phyloP scores from a whole-genome alignment of 768 basidiomycete species.

The Boletus bicolor region DNA sequence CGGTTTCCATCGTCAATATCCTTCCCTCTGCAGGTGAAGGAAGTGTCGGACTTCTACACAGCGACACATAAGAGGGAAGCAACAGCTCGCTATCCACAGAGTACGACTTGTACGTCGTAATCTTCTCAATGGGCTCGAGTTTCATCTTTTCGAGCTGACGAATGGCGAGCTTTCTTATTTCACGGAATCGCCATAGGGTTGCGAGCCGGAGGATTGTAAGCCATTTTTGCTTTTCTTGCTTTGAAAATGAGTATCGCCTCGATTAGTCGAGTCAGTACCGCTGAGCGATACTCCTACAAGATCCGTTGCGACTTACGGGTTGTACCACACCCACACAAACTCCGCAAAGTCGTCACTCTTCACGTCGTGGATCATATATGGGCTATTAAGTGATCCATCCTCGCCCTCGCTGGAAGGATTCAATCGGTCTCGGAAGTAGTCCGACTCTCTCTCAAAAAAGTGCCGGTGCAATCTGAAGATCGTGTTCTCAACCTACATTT shows the following conservation, averaged over 20 bases:
- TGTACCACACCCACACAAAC: slow-evolving; percentile 57
- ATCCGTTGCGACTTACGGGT: slow-evolving; percentile 23
- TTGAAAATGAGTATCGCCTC: slow-evolving; percentile 56
- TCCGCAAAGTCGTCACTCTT: slow-evolving; percentile 39
- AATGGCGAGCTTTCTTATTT: slow-evolving; percentile 49
- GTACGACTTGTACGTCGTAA: slow-evolving; percentile 54
- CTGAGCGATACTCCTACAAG: background rate
- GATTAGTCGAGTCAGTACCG: background rate
- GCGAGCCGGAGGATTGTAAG: slow-evolving; percentile 50
- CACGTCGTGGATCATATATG: slow-evolving; percentile 25
- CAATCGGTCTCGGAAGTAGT: slow-evolving; percentile 29
- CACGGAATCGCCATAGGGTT: slow-evolving; percentile 50
- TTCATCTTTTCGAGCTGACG: slow-evolving; percentile 51
- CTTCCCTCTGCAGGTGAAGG: slow-evolving; percentile 52
- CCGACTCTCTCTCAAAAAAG: slow-evolving; percentile 38
- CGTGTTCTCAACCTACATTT: slow-evolving; percentile 31
- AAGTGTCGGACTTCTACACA: slow-evolving; percentile 51
- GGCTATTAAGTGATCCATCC: background rate
- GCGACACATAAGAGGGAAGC: slow-evolving; percentile 47
- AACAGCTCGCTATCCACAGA: slow-evolving; percentile 47
- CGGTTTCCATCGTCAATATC: slow-evolving; percentile 55
- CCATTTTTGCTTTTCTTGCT: slow-evolving; percentile 52
- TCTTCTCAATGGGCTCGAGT: slow-evolving; percentile 50
- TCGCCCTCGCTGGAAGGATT: background rate
- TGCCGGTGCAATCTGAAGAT: slow-evolving; percentile 35